Evolutionary conservation across 257 asterid genomes (phyloP).

Genomic region (Gardenia jasminoides): DNA sequence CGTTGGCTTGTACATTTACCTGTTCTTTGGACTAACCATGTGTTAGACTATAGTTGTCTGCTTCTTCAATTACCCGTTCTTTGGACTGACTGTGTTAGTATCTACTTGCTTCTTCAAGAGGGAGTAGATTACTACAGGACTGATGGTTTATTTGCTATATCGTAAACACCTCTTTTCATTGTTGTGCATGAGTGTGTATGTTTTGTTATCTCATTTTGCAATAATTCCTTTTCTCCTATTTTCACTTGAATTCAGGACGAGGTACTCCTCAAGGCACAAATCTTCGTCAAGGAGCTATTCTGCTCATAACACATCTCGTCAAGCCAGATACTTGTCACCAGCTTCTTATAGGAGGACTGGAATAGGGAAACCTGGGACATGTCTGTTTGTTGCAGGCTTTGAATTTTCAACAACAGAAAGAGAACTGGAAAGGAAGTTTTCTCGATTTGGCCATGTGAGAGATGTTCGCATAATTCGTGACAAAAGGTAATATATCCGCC

Average conservation of each 20-base stretch:
- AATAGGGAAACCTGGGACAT: slow-evolving; percentile 26
- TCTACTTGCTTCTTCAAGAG: neutral
- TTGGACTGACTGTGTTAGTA: neutral
- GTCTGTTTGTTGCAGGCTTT: slow-evolving; percentile 31
- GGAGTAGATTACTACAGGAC: neutral
- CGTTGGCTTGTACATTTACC: neutral
- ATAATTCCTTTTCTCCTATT: neutral
- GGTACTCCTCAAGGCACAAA: slow-evolving; percentile 15
- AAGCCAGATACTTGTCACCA: slow-evolving; percentile 11
- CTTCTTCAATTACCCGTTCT: neutral
- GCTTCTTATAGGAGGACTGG: slow-evolving; percentile 26
- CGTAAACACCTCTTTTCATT: neutral
- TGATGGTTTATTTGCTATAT: neutral
- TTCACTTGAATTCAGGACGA: slow-evolving; percentile 6
- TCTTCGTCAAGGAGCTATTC: slow-evolving; percentile 10
- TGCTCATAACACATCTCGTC: slow-evolving; percentile 5
- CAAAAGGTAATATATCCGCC: slow-evolving; percentile 20
- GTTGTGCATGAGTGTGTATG: neutral
- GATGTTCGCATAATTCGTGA: slow-evolving; percentile 29
- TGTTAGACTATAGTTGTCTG: neutral
- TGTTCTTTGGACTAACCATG: neutral
- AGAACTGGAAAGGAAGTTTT: slow-evolving; percentile 32
- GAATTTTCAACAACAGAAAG: slow-evolving; percentile 26
- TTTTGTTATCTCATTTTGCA: neutral
- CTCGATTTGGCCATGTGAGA: slow-evolving; percentile 24